Base-by-base conservation (phyloP, 1,139 yeast genomes). In the Wickerhamomyces sp. region DNA sequence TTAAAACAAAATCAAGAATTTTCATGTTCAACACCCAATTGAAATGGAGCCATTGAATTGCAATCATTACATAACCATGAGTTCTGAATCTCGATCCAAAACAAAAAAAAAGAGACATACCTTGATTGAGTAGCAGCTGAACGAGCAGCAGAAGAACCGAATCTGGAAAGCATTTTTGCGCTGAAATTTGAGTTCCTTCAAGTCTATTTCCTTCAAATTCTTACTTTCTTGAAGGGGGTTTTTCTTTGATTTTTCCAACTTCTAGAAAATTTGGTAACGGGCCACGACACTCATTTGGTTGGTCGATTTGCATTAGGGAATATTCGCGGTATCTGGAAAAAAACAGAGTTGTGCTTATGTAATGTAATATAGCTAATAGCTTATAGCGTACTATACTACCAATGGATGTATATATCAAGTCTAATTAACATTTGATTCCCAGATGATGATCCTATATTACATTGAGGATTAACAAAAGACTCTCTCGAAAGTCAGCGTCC, bases 111-210 rank as follows among this genome's bases (percentile, higher is more conserved):
- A 27, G 18, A 29, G 43, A 76, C 81, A 63, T 73, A 77, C 81
- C 81, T 77, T 57, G 76, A 58, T 54, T 61, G 65, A 51, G 57
- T 74, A 62, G 78, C 78, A 64, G 72, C 63, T 59, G 71, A 65
- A 67, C 84, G 84, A 72, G 78, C 79, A 63, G 73, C 78, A 68
- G 75, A 79, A 62, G 71, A 67, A 63, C 79, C 78, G 69, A 82
- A 78, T 74, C 79, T 76, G 69, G 82, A 79, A 73, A 79, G 79
- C 87, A 81, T 81, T 56, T 52, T 64, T 9, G 26, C 30, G 30
- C 35, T 46, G 48, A 39, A 45, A 42, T 45, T 43, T 45, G 37
- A 45, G 39, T 31, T 13, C 32, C 34, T 37, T 18, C 39, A 36
- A 26, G 30, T 37, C 33, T 36, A 31, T 23, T 30, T 23, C 11